A percentile compares a stretch with the other conserved stretches of the same genome.
Conservation (phyloP, 805 yeast species). For the Candida ponderosae region DNA sequence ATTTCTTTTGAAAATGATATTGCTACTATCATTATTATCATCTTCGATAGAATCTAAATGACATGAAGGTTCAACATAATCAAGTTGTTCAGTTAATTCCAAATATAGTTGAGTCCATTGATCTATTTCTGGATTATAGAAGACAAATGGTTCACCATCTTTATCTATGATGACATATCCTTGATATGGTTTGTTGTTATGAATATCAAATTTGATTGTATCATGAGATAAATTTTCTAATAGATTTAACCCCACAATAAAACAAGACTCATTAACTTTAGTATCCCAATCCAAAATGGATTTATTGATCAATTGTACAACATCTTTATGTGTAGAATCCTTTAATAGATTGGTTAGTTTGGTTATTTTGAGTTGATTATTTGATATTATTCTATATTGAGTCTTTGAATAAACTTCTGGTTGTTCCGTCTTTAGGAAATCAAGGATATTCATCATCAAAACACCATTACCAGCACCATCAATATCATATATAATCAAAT, state of each 20-base stretch:
- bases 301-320: constrained; percentile 59
- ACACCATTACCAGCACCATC: constrained; percentile 86
- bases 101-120: constrained; percentile 48
- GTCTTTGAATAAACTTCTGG: constrained; percentile 71
- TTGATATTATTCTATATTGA: constrained; percentile 50
- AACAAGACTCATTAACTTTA: constrained; percentile 56
- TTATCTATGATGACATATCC: constrained; percentile 71
- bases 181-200: constrained; percentile 61
- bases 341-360: constrained; percentile 2
- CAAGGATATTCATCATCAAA: constrained; percentile 65
- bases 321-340: constrained; percentile 39
- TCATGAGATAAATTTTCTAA: constrained; percentile 84
- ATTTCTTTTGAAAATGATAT: too few species aligned
- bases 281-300: constrained; percentile 72
- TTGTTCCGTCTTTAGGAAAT: constrained; percentile 50
- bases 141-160: constrained; percentile 68
- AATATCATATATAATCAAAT: constrained; percentile 73
- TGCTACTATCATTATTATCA: too few species aligned
- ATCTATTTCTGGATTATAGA: constrained; percentile 56
- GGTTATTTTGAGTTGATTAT: constrained; percentile 17
- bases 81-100: constrained; percentile 36
- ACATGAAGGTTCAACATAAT: background rate
- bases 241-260: constrained; percentile 73
- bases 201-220: constrained; percentile 64
- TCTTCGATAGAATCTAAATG: too few species aligned